These are phyloP conservation scores for Hyphochytrium catenoides DNA, from an alignment of 352 stramenopile species.

Conservation along the genomic window DNA sequence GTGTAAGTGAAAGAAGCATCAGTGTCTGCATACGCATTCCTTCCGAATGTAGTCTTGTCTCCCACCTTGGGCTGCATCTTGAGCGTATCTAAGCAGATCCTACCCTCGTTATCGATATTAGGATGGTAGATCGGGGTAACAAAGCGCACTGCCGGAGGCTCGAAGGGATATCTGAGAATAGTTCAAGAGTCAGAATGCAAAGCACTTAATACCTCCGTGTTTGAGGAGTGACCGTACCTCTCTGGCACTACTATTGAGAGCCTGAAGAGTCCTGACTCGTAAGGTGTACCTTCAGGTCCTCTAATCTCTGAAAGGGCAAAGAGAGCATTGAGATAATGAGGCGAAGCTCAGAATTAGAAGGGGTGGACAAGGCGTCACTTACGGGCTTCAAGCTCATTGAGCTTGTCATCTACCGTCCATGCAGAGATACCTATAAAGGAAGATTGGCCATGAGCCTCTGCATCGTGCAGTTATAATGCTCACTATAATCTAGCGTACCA, in stretches of 20 bases:
- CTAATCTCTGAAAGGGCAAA: constrained; percentile 24
- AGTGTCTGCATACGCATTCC: no score
- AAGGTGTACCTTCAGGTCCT: constrained; percentile 44
- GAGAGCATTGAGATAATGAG: neutral
- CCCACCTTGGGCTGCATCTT: constrained; percentile 65
- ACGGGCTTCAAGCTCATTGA: constrained; percentile 46
- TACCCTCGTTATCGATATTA: constrained; percentile 54
- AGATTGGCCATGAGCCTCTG: neutral
- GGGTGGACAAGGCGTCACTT: constrained; percentile 6
- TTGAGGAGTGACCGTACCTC: no score
- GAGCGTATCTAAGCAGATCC: constrained; percentile 69
- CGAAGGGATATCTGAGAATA: constrained; percentile 48
- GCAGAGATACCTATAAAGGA: constrained; percentile 24
- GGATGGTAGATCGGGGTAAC: constrained; percentile 51
- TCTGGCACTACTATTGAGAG: constrained; percentile 46
- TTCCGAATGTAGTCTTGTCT: no score
- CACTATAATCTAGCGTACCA: constrained; percentile 11
- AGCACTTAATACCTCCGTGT: no score
- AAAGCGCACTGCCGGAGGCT: constrained; percentile 48
- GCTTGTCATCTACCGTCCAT: constrained; percentile 40
- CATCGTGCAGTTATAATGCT: neutral
- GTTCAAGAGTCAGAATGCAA: no score
- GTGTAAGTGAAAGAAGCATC: no score
- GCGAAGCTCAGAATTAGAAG: neutral
- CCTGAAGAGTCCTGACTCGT: constrained; percentile 41